Evolutionary conservation across 2,329 filamentous ascomycete genomes (phyloP).

Genomic region (Scedosporium boydii): DNA sequence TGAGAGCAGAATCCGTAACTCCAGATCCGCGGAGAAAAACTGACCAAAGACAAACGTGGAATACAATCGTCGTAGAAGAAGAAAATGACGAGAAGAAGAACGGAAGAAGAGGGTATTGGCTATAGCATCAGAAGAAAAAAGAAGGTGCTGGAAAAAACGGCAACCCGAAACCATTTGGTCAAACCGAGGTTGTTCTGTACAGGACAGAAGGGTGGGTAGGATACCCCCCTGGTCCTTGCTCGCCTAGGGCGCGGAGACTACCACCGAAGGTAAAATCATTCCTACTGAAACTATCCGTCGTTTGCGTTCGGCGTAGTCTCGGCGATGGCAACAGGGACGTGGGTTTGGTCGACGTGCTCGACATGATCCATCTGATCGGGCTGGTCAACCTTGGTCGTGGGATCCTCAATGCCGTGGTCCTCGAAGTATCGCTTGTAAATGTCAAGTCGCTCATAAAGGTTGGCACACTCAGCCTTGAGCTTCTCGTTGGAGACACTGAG

Average conservation of each 20-base stretch:
- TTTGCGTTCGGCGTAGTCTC: conserved; percentile 1
- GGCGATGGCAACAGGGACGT: not conserved
- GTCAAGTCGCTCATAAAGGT: conserved; percentile 68
- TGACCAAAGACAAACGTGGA: not conserved
- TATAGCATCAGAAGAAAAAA: not conserved
- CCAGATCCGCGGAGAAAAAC: not conserved
- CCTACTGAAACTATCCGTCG: not conserved
- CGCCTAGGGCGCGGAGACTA: not conserved
- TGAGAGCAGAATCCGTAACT: not conserved
- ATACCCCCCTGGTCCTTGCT: not conserved
- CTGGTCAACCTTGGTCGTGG: conserved; percentile 7
- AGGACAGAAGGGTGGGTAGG: not conserved
- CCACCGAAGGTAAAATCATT: not conserved
- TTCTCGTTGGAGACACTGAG: conserved; percentile 81
- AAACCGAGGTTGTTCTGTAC: not conserved
- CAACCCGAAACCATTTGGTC: not conserved
- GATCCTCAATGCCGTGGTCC: conserved; percentile 41
- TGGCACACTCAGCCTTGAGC: conserved; percentile 69
- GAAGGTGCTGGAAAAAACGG: not conserved
- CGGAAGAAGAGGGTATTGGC: conserved; percentile 3
- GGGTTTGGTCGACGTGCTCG: too few relatives aligned
- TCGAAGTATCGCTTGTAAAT: conserved; percentile 66
- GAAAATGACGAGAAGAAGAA: not conserved
- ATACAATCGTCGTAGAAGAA: not conserved
- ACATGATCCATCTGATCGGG: not conserved